Evolutionary conservation across 108 stramenopile genomes (phyloP).

Genomic region (Skeletonema tropicum): DNA sequence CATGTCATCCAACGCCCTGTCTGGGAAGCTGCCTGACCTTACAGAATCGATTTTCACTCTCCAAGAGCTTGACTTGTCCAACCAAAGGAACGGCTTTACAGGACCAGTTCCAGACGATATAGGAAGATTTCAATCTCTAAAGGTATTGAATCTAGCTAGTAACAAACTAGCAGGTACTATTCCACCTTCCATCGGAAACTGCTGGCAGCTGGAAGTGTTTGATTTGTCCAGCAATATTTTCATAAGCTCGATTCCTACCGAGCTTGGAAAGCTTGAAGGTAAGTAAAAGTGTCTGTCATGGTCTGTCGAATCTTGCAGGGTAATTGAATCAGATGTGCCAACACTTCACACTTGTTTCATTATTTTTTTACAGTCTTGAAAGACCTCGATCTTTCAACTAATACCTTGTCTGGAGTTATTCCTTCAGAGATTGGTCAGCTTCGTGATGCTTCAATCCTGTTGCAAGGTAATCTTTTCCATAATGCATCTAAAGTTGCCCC

Average conservation of each 20-base stretch:
- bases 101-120: constrained; percentile 11
- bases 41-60: background rate
- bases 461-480: background rate
- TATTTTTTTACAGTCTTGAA: too few relatives aligned
- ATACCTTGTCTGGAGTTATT: background rate
- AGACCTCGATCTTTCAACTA: background rate
- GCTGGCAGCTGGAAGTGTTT: background rate
- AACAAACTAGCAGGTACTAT: background rate
- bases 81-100: constrained; percentile 5
- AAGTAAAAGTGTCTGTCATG: too few relatives aligned
- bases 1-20: too few relatives aligned
- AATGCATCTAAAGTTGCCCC: background rate
- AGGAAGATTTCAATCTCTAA: background rate
- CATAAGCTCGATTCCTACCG: background rate
- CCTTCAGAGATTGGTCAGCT: background rate
- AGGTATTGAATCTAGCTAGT: background rate
- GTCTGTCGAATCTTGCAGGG: too few relatives aligned
- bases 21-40: constrained; percentile 27
- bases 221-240: background rate
- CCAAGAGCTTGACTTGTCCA: background rate
- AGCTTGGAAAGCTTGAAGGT: background rate
- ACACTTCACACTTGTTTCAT: background rate
- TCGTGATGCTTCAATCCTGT: background rate
- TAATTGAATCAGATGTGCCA: background rate
- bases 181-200: background rate